Conservation (phyloP, 257 asterid genomes). For the Catharanthus roseus region DNA sequence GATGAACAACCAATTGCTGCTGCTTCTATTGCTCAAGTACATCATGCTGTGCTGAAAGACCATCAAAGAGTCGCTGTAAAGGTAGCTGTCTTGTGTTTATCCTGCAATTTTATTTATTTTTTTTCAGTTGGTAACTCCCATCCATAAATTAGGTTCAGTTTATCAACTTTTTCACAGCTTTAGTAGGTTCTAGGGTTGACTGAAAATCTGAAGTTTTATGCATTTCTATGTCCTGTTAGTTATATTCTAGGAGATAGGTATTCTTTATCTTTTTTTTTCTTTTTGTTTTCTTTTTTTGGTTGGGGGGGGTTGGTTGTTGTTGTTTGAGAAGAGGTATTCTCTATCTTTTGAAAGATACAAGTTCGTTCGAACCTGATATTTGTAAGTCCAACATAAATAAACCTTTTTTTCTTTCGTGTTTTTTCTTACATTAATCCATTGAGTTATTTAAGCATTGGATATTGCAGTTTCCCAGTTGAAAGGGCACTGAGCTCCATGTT, state of each 20-base stretch:
- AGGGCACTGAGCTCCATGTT: not conserved
- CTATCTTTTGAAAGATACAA: not conserved
- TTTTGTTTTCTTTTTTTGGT: no score
- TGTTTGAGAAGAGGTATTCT: no score
- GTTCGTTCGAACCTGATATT: not conserved
- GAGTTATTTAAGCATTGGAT: not conserved
- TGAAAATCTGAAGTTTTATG: not conserved
- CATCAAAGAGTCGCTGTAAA: constrained; percentile 83
- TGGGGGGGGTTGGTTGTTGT: no score
- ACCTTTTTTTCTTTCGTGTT: not conserved
- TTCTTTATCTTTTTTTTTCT: no score
- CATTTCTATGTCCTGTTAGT: not conserved
- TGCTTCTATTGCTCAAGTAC: constrained; percentile 99
- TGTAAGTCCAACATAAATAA: not conserved
- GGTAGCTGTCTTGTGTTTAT: constrained; percentile 36
- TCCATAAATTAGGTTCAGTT: not conserved
- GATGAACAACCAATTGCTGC: constrained; percentile 95
- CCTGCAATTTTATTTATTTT: not conserved
- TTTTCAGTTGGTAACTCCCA: no score
- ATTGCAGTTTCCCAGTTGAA: not conserved
- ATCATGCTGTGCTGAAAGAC: constrained; percentile 70
- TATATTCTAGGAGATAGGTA: not conserved
- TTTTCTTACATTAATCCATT: not conserved
- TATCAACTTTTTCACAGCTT: not conserved
- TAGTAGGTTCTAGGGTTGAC: not conserved